Evolutionary conservation across 164 flowering plant genomes (phyloP).

Genomic region (Annona cherimola): DNA sequence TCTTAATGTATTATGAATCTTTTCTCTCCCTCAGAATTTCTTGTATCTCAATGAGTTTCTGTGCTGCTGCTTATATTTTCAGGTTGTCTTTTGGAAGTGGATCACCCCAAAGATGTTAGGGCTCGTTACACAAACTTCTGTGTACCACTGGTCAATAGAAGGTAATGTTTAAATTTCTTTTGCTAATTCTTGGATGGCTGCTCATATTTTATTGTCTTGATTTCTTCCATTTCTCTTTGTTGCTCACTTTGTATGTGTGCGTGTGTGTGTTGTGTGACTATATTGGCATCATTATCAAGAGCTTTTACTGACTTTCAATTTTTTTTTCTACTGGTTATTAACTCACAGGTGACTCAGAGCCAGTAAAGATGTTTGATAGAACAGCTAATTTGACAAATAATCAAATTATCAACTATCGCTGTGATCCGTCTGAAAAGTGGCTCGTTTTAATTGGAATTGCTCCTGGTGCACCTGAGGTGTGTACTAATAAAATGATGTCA

Average conservation of each 20-base stretch:
- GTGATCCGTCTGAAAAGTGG: slow-evolving; percentile 97
- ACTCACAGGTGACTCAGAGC: slow-evolving; percentile 82
- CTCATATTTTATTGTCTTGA: neutral
- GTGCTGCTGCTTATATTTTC: slow-evolving; percentile 2
- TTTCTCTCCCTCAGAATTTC: neutral
- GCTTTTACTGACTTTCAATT: too few relatives aligned
- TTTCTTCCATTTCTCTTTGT: neutral
- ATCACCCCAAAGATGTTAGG: slow-evolving; percentile 85
- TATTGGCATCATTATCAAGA: too few relatives aligned
- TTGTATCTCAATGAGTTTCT: neutral
- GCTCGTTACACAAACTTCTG: slow-evolving; percentile 86
- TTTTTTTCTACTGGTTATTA: neutral
- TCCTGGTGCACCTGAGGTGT: slow-evolving; percentile 95
- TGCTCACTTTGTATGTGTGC: neutral
- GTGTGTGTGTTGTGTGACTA: too few relatives aligned
- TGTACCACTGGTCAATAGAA: slow-evolving; percentile 98
- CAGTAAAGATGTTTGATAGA: slow-evolving; percentile 93
- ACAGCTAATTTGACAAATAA: slow-evolving; percentile 85
- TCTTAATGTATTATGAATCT: neutral
- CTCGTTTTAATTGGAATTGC: slow-evolving; percentile 97
- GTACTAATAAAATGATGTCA: neutral
- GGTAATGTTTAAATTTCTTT: slow-evolving; percentile 29
- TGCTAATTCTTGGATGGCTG: neutral
- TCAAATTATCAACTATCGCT: slow-evolving; percentile 89
- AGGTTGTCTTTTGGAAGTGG: slow-evolving; percentile 99